Evolutionary conservation across 441 rosid genomes (phyloP).

Genomic region (Gossypium laxum): DNA sequence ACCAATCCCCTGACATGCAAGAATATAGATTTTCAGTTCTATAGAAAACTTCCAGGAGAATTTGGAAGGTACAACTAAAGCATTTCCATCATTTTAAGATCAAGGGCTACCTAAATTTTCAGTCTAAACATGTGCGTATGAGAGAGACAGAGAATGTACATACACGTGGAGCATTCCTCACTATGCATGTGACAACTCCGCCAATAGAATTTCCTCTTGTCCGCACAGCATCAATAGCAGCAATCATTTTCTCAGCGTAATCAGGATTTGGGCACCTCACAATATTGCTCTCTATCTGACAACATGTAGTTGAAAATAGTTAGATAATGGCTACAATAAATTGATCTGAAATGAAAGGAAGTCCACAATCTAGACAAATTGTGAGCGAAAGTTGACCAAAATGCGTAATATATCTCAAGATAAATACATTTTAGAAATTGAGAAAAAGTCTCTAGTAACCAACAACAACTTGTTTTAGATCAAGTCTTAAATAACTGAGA

Average conservation of each 20-base stretch:
- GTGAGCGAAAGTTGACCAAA: background rate
- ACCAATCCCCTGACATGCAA: conserved; percentile 75
- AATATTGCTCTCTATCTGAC: conserved; percentile 82
- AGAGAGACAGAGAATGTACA: conserved; percentile 16
- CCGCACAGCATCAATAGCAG: conserved; percentile 74
- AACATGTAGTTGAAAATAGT: conserved; percentile 11
- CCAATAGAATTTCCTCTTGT: conserved; percentile 84
- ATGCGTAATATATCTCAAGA: background rate
- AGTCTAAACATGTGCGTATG: background rate
- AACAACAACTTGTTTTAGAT: background rate
- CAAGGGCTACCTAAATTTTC: background rate
- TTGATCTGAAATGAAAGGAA: background rate
- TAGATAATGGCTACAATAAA: conserved; percentile 8
- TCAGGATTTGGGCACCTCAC: conserved; percentile 93
- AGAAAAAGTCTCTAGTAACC: background rate
- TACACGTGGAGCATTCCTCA: conserved; percentile 80
- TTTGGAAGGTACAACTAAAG: conserved; percentile 5
- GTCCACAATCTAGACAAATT: background rate
- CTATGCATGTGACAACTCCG: conserved; percentile 91
- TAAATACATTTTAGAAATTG: background rate
- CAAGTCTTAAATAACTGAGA: background rate
- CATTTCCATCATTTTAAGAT: conserved; percentile 6
- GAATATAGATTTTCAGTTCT: conserved; percentile 17
- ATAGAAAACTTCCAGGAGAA: background rate
- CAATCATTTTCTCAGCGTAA: conserved; percentile 92